phyloP scores from a whole-genome alignment of 2,329 filamentous ascomycete genomes.

The Endocalyx cinctus region DNA sequence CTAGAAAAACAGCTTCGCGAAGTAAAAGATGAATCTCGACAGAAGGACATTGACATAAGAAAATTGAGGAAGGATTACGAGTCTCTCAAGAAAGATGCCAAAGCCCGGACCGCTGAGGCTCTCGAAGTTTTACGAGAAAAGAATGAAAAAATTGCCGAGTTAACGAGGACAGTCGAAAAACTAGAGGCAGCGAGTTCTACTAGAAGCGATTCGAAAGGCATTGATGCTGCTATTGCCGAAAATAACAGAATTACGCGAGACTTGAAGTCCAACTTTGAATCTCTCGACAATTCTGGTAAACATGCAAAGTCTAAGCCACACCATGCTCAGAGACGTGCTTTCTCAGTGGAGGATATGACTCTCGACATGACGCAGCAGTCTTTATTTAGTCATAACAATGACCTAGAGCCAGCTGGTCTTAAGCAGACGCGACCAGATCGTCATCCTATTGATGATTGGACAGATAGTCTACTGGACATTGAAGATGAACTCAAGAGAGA shows the following conservation, averaged over 20 bases:
- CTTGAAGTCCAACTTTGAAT: conserved; percentile 21
- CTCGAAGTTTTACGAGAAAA: conserved; percentile 52
- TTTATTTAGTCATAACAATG: conserved; percentile 13
- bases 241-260: conserved; percentile 18
- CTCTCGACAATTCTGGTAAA: conserved; percentile 17
- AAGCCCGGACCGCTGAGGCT: conserved; percentile 50
- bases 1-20: conserved; percentile 39
- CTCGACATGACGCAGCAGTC: conserved; percentile 23
- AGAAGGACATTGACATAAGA: conserved; percentile 47
- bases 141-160: conserved; percentile 51
- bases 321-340: conserved; percentile 14
- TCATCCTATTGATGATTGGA: conserved; percentile 17
- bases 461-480: conserved; percentile 25
- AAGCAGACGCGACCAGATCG: conserved; percentile 2
- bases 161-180: conserved; percentile 48
- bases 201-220: conserved; percentile 4
- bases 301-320: conserved; percentile 11
- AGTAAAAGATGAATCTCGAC: conserved; percentile 37
- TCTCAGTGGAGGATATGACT: conserved; percentile 21
- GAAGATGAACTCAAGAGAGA: conserved; percentile 21
- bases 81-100: conserved; percentile 47
- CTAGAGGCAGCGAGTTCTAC: conserved; percentile 32
- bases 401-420: conserved; percentile 3
- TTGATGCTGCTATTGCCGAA: conserved; percentile 11
- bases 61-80: conserved; percentile 49